Evolutionary conservation across 352 stramenopile genomes (phyloP).

Genomic region (Aphanomyces stellatus): DNA sequence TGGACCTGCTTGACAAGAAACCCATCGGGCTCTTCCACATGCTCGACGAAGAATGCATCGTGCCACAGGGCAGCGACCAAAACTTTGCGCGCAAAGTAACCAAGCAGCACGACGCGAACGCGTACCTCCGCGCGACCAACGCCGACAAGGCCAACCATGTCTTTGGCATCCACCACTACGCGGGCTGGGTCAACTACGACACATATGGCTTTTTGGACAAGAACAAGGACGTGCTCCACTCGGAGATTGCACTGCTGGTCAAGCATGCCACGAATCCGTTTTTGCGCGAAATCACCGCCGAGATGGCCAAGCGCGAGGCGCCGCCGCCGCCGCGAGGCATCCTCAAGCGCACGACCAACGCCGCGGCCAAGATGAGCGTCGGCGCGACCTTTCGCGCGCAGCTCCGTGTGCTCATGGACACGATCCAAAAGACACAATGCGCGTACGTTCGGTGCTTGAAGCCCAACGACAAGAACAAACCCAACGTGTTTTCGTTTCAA

Average conservation of each 20-base stretch:
- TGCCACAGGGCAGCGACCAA: slow-evolving; percentile 77
- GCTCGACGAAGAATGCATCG: slow-evolving; percentile 86
- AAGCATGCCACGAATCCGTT: slow-evolving; percentile 62
- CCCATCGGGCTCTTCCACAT: slow-evolving; percentile 75
- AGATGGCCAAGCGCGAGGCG: slow-evolving; percentile 9
- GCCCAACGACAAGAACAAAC: slow-evolving; percentile 93
- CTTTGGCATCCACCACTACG: slow-evolving; percentile 89
- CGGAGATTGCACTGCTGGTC: slow-evolving; percentile 71
- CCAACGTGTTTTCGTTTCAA: slow-evolving; percentile 74
- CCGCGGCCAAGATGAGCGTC: slow-evolving; percentile 47
- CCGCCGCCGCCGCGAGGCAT: slow-evolving; percentile 26
- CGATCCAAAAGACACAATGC: slow-evolving; percentile 90
- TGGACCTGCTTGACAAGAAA: slow-evolving; percentile 84
- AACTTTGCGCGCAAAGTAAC: slow-evolving; percentile 83
- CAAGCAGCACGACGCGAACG: slow-evolving; percentile 52
- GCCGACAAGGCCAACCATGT: slow-evolving; percentile 71
- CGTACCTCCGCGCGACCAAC: slow-evolving; percentile 67
- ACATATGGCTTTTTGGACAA: slow-evolving; percentile 94
- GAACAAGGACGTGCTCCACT: slow-evolving; percentile 90
- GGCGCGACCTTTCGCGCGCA: slow-evolving; percentile 90
- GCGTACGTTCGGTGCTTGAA: slow-evolving; percentile 99
- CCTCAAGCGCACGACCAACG: slow-evolving; percentile 30
- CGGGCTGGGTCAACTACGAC: slow-evolving; percentile 89
- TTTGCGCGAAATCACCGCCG: slow-evolving; percentile 48
- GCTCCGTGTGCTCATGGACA: slow-evolving; percentile 87